phyloP scores from a whole-genome alignment of 495 filamentous ascomycete genomes.

The Bacidia gigantensis region DNA sequence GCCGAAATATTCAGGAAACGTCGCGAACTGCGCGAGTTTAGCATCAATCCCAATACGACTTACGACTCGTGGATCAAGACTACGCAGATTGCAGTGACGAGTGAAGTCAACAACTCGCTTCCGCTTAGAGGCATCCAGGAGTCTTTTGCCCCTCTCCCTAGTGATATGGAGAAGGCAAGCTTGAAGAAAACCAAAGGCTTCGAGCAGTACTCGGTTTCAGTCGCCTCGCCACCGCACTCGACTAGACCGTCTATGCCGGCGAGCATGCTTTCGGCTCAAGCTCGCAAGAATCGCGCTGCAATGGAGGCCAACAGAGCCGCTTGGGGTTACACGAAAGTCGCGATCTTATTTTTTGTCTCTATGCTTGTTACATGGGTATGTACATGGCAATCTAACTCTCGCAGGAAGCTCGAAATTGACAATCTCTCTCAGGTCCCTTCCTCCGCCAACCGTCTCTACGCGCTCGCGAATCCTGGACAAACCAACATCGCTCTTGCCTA shows the following conservation, averaged over 20 bases:
- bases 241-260: conserved; percentile 4
- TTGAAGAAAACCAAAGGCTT: neutral
- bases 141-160: conserved; percentile 1
- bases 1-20: conserved; percentile 50
- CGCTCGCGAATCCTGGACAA: conserved; percentile 41
- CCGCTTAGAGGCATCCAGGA: conserved; percentile 2
- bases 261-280: neutral
- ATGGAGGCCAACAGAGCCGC: conserved; percentile 29
- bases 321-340: conserved; percentile 71
- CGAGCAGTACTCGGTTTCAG: conserved; percentile 4
- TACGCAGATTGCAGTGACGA: conserved; percentile 3
- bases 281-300: conserved; percentile 19
- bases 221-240: neutral
- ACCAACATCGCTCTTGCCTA: conserved; percentile 49
- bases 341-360: conserved; percentile 70
- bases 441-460: conserved; percentile 64
- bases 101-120: neutral
- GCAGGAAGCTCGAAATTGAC: neutral
- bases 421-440: conserved; percentile 35
- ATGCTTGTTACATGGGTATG: conserved; percentile 67
- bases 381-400: conserved; percentile 6
- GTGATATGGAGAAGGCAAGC: neutral
- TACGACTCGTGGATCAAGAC: conserved; percentile 6
- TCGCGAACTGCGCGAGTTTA: conserved; percentile 30
- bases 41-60: neutral